These are phyloP conservation scores for Ceratocystis papillata DNA, from an alignment of 2,329 filamentous ascomycete species.

Conservation along the genomic window DNA sequence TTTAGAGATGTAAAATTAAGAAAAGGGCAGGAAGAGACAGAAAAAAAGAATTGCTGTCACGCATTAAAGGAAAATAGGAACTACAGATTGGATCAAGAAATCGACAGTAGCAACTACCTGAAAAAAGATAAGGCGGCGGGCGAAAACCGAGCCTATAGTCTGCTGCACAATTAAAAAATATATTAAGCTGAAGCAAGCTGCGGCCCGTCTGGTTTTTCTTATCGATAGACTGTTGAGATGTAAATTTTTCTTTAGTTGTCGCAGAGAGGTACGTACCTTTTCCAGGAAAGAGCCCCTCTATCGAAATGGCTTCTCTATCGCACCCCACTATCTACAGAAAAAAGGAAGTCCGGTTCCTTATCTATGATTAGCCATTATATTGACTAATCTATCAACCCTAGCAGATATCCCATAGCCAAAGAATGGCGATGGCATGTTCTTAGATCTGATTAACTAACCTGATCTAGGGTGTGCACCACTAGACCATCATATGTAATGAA, in stretches of 20 bases:
- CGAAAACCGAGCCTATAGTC: constrained; percentile 21
- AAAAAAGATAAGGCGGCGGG: constrained; percentile 13
- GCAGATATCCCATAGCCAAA: no score
- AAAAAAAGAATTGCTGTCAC: constrained; percentile 3
- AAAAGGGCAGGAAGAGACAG: neutral
- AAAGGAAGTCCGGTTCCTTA: no score
- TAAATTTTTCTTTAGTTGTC: neutral
- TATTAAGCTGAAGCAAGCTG: neutral
- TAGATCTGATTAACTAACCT: no score
- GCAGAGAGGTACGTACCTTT: neutral
- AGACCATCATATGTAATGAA: no score
- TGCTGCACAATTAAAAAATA: neutral
- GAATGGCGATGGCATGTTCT: no score
- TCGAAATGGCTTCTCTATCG: neutral
- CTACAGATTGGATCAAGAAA: neutral
- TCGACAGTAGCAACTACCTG: constrained; percentile 1
- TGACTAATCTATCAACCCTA: no score
- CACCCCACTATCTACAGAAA: no score
- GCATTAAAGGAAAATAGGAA: neutral
- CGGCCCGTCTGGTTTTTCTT: neutral
- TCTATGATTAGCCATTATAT: no score
- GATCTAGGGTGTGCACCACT: no score
- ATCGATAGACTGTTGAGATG: neutral
- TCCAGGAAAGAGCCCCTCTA: neutral
- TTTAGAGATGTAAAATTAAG: neutral